phyloP scores from a whole-genome alignment of 192 early-diverging fungal species.

The Rhizophagus clarus region DNA sequence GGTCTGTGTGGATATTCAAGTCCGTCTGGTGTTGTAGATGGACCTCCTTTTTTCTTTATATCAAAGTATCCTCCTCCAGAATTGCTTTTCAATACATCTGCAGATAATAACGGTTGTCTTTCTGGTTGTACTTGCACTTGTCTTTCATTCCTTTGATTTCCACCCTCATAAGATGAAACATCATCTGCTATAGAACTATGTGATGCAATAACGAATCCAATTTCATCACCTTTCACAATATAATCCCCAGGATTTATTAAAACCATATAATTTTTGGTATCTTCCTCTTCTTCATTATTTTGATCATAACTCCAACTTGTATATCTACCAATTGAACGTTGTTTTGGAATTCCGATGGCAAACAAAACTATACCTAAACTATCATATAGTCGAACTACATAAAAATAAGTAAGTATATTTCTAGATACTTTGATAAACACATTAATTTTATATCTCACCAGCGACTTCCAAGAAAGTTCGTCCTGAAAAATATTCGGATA shows the following conservation, averaged over 20 bases:
- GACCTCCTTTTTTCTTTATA: conserved; percentile 10
- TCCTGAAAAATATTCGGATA: conserved; percentile 23
- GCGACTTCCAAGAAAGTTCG: conserved; percentile 5
- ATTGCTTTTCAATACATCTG: conserved; percentile 14
- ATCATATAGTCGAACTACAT: conserved; percentile 19
- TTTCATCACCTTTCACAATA: conserved; percentile 34
- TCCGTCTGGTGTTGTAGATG: background rate
- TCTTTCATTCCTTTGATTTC: background rate
- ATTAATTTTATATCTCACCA: conserved; percentile 7
- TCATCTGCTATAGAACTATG: conserved; percentile 11
- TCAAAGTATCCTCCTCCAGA: conserved; percentile 29
- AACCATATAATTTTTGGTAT: conserved; percentile 27
- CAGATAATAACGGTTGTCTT: conserved; percentile 24
- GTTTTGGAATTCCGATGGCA: conserved; percentile 33
- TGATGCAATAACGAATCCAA: conserved; percentile 32
- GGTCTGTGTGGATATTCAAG: conserved; percentile 32
- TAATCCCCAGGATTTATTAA: conserved; percentile 36
- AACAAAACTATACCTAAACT: conserved; percentile 25
- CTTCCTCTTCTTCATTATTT: background rate
- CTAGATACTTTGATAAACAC: background rate
- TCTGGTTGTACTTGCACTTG: background rate
- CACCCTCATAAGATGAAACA: conserved; percentile 4
- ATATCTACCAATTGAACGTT: conserved; percentile 1
- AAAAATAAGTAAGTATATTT: background rate
- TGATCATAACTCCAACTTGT: background rate